Evolutionary conservation across 1,284 basidiomycete genomes (phyloP), one percentile per base, ranked within the genome.

Genomic region (Fomitopsis betulina): DNA sequence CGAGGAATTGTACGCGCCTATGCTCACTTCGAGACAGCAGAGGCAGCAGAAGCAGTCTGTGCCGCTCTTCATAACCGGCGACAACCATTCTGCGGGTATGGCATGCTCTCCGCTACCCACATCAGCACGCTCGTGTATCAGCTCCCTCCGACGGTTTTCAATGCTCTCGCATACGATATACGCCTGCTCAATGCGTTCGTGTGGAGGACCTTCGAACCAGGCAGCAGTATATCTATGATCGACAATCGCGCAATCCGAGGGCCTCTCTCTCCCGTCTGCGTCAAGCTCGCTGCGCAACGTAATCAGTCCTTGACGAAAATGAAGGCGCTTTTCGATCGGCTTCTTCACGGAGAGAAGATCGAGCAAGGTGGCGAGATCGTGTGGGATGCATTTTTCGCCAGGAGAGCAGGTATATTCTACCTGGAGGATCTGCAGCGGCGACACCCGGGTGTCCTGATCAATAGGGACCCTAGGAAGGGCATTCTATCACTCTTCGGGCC

Each of bases 311-410:
- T 90, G 2, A 78, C 79, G 0, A 69, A 68, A 49, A 75, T 87
- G 54, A 89, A 88, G 65, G 67, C 73, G 0, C 77, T 83, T 55
- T 77, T 88, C 21, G 86, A 88, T 63, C 74, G 74, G n/a, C 72
- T 86, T 13, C 67, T 86, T 0, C 77, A 75, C 1, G 87, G 89
- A 0, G 84, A 89, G 62, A 72, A 77, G 2, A 68, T 89, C 33
- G 74, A 70, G 19, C 65, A 79, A 21, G 75, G 81, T 42, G 79
- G 77, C 15, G 78, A 78, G 45, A 70, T 76, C 4, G 72, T 81
- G 1, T 91, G 88, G 88, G 84, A 89, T 60, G 72, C 75, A 2
- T 89, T 81, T 68, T 85, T 90, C 59, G 65, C 66, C 19, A 62
- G 74, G 5, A 57, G 63, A 0, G 67, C 68, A 3, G 87, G 88